Percentiles rank a stretch among this genome's conserved stretches.
Conservation (phyloP, 139 green algal genomes). For the Marvania coccoides region DNA sequence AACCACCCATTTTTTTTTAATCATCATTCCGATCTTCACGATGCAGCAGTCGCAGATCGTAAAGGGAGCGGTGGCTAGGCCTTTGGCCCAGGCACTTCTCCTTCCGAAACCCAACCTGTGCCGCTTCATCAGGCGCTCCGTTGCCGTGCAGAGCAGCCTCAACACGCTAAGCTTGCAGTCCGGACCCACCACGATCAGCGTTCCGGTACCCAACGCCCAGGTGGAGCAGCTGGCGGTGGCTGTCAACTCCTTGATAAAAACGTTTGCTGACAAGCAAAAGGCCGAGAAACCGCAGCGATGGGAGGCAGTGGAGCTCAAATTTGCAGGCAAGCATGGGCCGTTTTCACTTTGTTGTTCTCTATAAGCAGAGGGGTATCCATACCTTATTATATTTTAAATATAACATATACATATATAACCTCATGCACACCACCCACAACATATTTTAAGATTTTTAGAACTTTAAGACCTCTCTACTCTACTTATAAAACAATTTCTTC, state of each 20-base stretch:
- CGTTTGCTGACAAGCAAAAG: conserved; percentile 61
- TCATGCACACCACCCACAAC: too few species aligned
- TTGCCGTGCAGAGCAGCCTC: not conserved
- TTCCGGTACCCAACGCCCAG: conserved; percentile 36
- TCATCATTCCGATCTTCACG: too few species aligned
- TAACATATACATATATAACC: too few species aligned
- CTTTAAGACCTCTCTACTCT: too few species aligned
- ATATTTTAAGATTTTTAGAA: too few species aligned
- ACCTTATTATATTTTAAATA: too few species aligned
- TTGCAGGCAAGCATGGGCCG: conserved; percentile 6
- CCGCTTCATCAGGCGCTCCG: not conserved
- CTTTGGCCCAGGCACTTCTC: too few species aligned
- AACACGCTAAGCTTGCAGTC: conserved; percentile 26
- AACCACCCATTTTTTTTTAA: too few species aligned
- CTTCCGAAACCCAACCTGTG: not conserved
- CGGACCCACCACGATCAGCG: conserved; percentile 41
- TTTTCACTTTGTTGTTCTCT: not conserved
- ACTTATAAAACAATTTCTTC: too few species aligned
- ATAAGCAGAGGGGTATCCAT: too few species aligned
- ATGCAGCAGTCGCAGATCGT: too few species aligned
- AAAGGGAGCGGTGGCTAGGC: too few species aligned
- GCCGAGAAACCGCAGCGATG: conserved; percentile 50
- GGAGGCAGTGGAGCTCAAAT: conserved; percentile 46
- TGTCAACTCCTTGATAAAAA: conserved; percentile 48
- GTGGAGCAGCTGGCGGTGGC: conserved; percentile 31